Conservation (phyloP, 2,329 filamentous ascomycete species). For the Aspergillus texensis region DNA sequence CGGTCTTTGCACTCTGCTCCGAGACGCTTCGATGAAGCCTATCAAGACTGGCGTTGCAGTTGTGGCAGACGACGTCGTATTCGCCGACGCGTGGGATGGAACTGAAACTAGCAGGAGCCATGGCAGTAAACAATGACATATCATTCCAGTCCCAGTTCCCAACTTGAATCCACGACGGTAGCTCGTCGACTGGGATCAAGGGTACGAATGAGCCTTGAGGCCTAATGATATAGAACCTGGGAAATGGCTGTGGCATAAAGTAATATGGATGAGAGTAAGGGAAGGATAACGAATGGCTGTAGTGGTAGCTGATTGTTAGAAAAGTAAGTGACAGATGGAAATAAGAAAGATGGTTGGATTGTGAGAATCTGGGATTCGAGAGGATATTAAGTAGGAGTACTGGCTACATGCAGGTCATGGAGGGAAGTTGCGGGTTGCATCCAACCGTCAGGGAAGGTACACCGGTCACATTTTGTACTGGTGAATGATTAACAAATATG, state of each 20-base stretch:
- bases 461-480: background rate
- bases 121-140: constrained; percentile 17
- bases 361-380: background rate
- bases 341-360: background rate
- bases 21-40: constrained; percentile 29
- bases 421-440: background rate
- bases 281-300: constrained; percentile 1
- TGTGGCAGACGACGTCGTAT: constrained; percentile 37
- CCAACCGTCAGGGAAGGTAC: background rate
- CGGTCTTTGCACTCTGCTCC: constrained; percentile 15
- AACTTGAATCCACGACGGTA: constrained; percentile 41
- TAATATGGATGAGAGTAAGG: constrained; percentile 8
- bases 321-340: background rate
- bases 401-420: background rate
- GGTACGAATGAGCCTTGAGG: constrained; percentile 39
- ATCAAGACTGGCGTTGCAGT: constrained; percentile 30
- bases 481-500: background rate
- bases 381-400: background rate
- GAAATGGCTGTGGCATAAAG: constrained; percentile 27
- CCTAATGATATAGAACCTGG: constrained; percentile 44
- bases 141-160: constrained; percentile 28
- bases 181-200: constrained; percentile 47
- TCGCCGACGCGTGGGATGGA: constrained; percentile 33
- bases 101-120: constrained; percentile 27
- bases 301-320: background rate